Evolutionary conservation across 2,329 filamentous ascomycete species (phyloP).

Genomic region (Colletotrichum spaethianum): DNA sequence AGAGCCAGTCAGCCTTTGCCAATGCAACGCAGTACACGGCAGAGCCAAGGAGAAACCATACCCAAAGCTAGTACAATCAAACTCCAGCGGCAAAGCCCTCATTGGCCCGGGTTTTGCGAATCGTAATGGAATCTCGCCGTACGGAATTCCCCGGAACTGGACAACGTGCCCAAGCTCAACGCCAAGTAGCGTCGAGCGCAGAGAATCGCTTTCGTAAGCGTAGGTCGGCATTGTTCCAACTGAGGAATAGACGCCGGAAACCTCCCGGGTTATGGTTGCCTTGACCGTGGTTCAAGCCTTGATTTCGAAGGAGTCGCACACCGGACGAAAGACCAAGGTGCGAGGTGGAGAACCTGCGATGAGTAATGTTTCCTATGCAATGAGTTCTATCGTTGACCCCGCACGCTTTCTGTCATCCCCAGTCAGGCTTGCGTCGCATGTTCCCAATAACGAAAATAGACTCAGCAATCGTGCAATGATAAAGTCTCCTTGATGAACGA

Average conservation of each 20-base stretch:
- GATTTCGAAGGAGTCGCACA: not conserved
- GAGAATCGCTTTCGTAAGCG: not conserved
- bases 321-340: not conserved
- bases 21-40: not conserved
- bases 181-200: constrained; percentile 21
- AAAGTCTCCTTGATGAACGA: no score
- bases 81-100: not conserved
- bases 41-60: not conserved
- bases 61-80: constrained; percentile 34
- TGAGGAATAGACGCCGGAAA: not conserved
- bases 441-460: no score
- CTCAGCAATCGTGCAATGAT: not conserved
- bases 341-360: not conserved
- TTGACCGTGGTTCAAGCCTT: not conserved
- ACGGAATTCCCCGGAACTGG: constrained; percentile 34
- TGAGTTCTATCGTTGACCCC: not conserved
- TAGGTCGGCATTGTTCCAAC: not conserved
- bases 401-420: not conserved
- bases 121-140: constrained; percentile 23
- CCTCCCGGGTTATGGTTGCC: not conserved
- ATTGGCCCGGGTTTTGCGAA: constrained; percentile 18
- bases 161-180: not conserved
- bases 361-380: not conserved
- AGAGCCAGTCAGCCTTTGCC: not conserved
- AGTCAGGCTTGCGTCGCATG: not conserved